A percentile compares a stretch with the other conserved stretches of the same genome.
Conservation (phyloP, 768 basidiomycete species). For the Phanerodontia chrysosporium region DNA sequence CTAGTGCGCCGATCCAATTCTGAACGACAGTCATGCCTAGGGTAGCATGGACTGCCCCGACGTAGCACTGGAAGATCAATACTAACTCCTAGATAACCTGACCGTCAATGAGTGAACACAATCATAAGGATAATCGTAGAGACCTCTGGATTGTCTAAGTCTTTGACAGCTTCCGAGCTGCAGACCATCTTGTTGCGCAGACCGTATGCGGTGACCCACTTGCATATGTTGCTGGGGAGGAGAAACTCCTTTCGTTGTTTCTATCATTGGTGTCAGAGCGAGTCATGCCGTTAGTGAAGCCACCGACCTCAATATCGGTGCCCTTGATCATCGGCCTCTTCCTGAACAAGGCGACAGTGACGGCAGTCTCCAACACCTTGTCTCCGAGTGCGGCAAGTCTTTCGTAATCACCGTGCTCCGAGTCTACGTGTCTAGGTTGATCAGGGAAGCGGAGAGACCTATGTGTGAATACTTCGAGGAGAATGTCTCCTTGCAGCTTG, state of each 20-base stretch:
- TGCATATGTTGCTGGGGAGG: constrained; percentile 35
- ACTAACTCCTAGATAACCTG: constrained; percentile 52
- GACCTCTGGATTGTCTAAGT: constrained; percentile 36
- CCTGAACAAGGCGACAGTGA: constrained; percentile 31
- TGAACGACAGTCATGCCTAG: constrained; percentile 47
- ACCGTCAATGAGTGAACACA: constrained; percentile 16
- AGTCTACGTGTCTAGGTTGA: constrained; percentile 17
- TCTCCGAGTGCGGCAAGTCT: constrained; percentile 58
- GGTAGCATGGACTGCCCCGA: constrained; percentile 64
- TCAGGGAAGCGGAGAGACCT: constrained; percentile 47
- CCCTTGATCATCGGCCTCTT: constrained; percentile 36
- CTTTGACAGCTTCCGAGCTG: constrained; percentile 32
- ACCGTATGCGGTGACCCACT: constrained; percentile 50
- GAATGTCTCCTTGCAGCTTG: constrained; percentile 45
- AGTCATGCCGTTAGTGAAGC: not conserved
- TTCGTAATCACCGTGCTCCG: constrained; percentile 53
- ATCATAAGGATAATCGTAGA: constrained; percentile 23
- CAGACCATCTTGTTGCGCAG: constrained; percentile 52
- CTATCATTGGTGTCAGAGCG: constrained; percentile 7
- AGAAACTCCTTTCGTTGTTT: constrained; percentile 28
- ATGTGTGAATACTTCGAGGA: constrained; percentile 70
- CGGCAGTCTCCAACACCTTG: constrained; percentile 46
- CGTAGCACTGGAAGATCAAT: constrained; percentile 53
- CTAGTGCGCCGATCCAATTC: constrained; percentile 45
- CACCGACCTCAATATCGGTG: constrained; percentile 48